These are phyloP conservation scores for Echinosophora koreensis DNA, from an alignment of 306 rosid genomes.

Conservation along the genomic window DNA sequence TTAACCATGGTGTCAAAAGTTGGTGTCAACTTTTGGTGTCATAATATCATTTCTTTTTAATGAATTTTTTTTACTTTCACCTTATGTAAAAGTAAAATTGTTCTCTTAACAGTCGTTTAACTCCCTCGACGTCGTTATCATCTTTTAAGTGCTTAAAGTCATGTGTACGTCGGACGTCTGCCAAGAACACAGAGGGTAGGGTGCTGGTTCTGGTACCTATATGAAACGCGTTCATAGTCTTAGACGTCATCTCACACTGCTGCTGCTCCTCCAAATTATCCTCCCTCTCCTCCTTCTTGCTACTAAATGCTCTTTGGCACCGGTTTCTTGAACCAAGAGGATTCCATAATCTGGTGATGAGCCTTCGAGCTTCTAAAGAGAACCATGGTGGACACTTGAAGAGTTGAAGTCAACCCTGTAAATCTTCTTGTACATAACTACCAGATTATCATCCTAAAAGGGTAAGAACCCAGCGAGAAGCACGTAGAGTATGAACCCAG, in stretches of 20 bases:
- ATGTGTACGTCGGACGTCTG: no score
- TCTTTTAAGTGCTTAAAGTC: no score
- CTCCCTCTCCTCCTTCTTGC: conserved; percentile 52
- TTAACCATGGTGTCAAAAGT: no score
- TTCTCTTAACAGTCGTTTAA: no score
- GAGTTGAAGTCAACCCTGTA: conserved; percentile 88
- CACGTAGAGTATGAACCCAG: conserved; percentile 87
- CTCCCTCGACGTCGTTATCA: no score
- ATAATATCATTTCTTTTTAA: no score
- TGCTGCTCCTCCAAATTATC: conserved; percentile 55
- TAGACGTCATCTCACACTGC: conserved; percentile 40
- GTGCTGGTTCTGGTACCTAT: no score
- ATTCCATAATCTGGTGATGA: conserved; percentile 73
- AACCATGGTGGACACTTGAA: conserved; percentile 97
- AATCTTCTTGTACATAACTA: conserved; percentile 81
- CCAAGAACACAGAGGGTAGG: no score
- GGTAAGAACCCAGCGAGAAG: conserved; percentile 93
- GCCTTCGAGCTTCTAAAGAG: conserved; percentile 69
- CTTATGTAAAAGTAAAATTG: no score
- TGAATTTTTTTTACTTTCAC: no score
- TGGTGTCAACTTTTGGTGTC: no score
- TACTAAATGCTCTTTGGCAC: conserved; percentile 52
- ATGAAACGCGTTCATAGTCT: conserved; percentile 82
- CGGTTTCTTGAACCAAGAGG: conserved; percentile 77
- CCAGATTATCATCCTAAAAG: conserved; percentile 82